Conservation (phyloP, 148 eudicot species). For the Spergularia bocconei region DNA sequence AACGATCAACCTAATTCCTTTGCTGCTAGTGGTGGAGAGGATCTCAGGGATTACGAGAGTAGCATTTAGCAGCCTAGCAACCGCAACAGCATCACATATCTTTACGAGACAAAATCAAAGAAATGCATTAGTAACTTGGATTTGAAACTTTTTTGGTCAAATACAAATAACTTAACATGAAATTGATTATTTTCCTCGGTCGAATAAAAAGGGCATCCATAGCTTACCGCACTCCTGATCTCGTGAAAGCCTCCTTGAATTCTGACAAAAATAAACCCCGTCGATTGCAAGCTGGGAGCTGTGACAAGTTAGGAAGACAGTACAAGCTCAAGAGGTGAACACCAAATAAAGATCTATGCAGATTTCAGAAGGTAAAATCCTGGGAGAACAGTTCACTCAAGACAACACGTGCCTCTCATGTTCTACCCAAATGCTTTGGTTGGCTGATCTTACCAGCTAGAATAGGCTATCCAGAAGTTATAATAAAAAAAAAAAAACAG, state of each 20-base stretch:
- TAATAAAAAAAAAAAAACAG: no score
- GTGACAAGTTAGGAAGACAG: conserved; percentile 43
- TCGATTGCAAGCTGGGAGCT: conserved; percentile 63
- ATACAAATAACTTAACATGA: neutral
- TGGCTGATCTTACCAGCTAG: no score
- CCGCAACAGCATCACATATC: conserved; percentile 83
- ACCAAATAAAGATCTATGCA: conserved; percentile 15
- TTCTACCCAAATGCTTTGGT: no score
- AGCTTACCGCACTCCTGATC: conserved; percentile 71
- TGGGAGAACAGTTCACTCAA: neutral
- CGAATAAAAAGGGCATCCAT: conserved; percentile 17
- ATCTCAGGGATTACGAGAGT: conserved; percentile 90
- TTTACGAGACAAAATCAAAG: conserved; percentile 12
- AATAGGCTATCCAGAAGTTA: no score
- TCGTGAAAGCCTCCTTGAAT: conserved; percentile 94
- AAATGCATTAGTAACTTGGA: neutral
- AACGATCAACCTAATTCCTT: conserved; percentile 76
- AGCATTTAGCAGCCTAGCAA: conserved; percentile 86
- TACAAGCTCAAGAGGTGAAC: conserved; percentile 25
- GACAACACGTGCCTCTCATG: no score
- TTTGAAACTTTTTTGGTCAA: neutral
- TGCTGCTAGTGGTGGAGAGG: conserved; percentile 91
- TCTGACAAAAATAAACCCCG: conserved; percentile 71
- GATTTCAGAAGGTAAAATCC: neutral
- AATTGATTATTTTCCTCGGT: neutral